Conservation (phyloP, 192 early-diverging fungal genomes). For the Gonapodya prolifera region DNA sequence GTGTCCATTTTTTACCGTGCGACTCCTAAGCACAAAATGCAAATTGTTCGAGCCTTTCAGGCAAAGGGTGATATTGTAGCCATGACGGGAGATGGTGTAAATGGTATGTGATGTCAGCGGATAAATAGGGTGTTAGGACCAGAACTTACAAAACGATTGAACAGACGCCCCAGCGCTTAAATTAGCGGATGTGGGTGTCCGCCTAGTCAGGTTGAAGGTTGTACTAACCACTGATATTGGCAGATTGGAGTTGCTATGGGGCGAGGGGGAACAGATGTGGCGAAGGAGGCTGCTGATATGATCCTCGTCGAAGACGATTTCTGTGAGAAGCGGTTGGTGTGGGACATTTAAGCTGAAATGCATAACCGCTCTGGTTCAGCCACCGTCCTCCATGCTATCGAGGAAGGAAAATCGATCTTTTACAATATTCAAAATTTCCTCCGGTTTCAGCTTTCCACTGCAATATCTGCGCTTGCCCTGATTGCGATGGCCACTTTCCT, state of each 20-base stretch:
- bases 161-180: slow-evolving; percentile 92
- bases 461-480: slow-evolving; percentile 76
- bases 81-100: slow-evolving; percentile 84
- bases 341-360: background rate
- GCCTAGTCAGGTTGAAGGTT: background rate
- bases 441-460: slow-evolving; percentile 90
- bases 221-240: background rate
- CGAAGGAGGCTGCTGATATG: slow-evolving; percentile 94
- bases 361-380: slow-evolving; percentile 16
- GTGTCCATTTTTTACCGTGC: slow-evolving; percentile 54
- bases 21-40: slow-evolving; percentile 78
- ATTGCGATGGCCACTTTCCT: slow-evolving; percentile 78
- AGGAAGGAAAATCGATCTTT: slow-evolving; percentile 97
- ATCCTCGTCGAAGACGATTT: slow-evolving; percentile 95
- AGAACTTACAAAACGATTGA: background rate
- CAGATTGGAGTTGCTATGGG: slow-evolving; percentile 98
- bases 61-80: slow-evolving; percentile 75
- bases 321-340: slow-evolving; percentile 9
- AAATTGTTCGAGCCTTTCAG: slow-evolving; percentile 82
- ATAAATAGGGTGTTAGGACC: slow-evolving; percentile 6
- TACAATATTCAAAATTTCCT: slow-evolving; percentile 97
- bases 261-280: slow-evolving; percentile 84
- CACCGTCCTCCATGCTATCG: slow-evolving; percentile 84
- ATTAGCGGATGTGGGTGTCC: slow-evolving; percentile 32
- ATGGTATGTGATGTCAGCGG: background rate